Evolutionary conservation across 1,139 yeast genomes (phyloP).

Genomic region (Lodderomyces beijingensis): DNA sequence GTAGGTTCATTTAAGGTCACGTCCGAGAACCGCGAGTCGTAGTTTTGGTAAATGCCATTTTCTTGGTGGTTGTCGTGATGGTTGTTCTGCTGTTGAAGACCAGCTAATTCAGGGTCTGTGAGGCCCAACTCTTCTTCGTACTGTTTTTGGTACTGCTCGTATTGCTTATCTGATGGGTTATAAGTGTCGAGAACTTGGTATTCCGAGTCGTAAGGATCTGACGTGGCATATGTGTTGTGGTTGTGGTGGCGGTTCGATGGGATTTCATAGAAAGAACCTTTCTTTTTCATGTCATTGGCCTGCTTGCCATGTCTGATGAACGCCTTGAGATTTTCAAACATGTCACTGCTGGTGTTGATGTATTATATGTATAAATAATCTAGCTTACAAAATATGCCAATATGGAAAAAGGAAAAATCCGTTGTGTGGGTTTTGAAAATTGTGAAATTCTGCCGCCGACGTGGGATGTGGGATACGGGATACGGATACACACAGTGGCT

Average conservation of each 20-base stretch:
- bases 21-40: slow-evolving; percentile 6
- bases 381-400: no score
- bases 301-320: slow-evolving; percentile 83
- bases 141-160: slow-evolving; percentile 5
- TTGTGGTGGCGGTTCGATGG: slow-evolving; percentile 4
- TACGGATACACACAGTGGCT: no score
- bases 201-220: slow-evolving; percentile 6
- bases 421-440: no score
- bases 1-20: slow-evolving; percentile 9
- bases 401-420: no score
- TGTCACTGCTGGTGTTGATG: no score
- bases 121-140: slow-evolving; percentile 7
- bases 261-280: slow-evolving; percentile 6
- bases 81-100: slow-evolving; percentile 14
- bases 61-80: slow-evolving; percentile 5
- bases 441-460: no score
- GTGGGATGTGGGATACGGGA: no score
- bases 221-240: slow-evolving; percentile 2
- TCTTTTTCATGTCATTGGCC: slow-evolving; percentile 45
- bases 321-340: slow-evolving; percentile 65
- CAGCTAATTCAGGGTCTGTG: no score
- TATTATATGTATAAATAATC: no score
- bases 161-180: slow-evolving; percentile 4
- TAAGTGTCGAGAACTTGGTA: slow-evolving; percentile 4
- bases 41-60: slow-evolving; percentile 10